phyloP scores from a whole-genome alignment of 139 green algal species.

The Chlamydomonas schloesseri region DNA sequence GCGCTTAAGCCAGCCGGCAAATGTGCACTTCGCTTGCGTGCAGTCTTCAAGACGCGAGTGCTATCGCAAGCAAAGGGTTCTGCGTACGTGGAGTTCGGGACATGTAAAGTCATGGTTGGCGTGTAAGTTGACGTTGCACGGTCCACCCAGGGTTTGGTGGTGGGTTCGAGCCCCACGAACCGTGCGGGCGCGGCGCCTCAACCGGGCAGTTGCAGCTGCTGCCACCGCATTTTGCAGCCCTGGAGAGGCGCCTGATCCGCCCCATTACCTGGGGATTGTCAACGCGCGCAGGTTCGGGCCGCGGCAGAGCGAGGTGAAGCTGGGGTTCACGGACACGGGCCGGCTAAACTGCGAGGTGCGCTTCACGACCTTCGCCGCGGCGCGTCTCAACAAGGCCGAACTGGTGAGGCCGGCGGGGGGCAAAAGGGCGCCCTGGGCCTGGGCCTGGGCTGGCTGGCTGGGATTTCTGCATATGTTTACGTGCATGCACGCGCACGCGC shows the following conservation, averaged over 20 bases:
- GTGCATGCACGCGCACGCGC: too few species aligned
- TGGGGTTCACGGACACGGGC: conserved; percentile 73
- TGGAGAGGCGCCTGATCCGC: too few species aligned
- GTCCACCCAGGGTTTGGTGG: too few species aligned
- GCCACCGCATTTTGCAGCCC: too few species aligned
- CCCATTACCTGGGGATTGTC: too few species aligned
- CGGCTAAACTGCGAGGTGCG: conserved; percentile 77
- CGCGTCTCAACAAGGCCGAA: background rate
- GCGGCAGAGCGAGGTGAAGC: conserved; percentile 67
- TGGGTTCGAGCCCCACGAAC: too few species aligned
- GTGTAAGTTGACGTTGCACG: conserved; percentile 59
- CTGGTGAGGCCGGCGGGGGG: conserved; percentile 14
- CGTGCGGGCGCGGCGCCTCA: too few species aligned
- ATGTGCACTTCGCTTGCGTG: too few species aligned
- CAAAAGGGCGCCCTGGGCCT: background rate
- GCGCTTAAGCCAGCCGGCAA: too few species aligned
- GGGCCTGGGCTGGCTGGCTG: too few species aligned
- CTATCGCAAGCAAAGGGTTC: conserved; percentile 83
- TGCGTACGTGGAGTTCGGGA: conserved; percentile 79
- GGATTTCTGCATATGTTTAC: too few species aligned
- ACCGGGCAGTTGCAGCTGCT: too few species aligned
- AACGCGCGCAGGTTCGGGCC: conserved; percentile 81
- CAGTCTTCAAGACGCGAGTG: conserved; percentile 75
- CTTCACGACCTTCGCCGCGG: conserved; percentile 70
- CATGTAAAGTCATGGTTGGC: conserved; percentile 85